These are phyloP conservation scores for Fusarium domesticum DNA, from an alignment of 2,329 filamentous ascomycete species.

Conservation along the genomic window DNA sequence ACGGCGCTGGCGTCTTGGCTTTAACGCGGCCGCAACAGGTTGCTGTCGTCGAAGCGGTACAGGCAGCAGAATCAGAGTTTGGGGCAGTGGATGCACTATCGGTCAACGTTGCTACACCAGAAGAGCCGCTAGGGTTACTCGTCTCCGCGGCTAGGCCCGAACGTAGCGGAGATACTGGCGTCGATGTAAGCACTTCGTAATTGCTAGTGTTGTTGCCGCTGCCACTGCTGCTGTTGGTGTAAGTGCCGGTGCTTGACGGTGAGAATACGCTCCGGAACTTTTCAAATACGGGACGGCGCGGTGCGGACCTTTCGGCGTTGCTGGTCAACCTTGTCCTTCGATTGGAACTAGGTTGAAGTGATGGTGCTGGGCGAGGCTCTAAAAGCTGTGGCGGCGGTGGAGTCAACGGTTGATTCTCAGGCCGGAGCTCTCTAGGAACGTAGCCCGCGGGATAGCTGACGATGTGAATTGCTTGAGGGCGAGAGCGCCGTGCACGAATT, in stretches of 20 bases:
- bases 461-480: constrained; percentile 43
- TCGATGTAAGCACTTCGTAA: not conserved
- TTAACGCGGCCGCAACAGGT: constrained; percentile 9
- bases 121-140: constrained; percentile 3
- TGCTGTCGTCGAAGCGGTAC: constrained; percentile 1
- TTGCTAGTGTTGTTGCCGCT: not conserved
- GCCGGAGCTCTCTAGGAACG: constrained; percentile 44
- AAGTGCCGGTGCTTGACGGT: not conserved
- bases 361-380: constrained; percentile 18
- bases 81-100: constrained; percentile 5
- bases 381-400: constrained; percentile 7
- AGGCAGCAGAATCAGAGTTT: not conserved
- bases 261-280: constrained; percentile 16
- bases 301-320: not conserved
- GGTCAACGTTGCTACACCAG: not conserved
- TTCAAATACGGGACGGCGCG: constrained; percentile 3
- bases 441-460: constrained; percentile 42
- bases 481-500: constrained; percentile 39
- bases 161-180: not conserved
- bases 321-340: not conserved
- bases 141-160: not conserved
- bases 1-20: constrained; percentile 13
- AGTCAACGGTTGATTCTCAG: constrained; percentile 15
- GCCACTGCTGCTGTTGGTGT: not conserved
- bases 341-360: constrained; percentile 16